Percentiles rank a stretch among this genome's conserved stretches.
These are phyloP conservation scores for Calonectria fujianensis DNA, from an alignment of 2,329 filamentous ascomycete genomes.

Conservation along the genomic window DNA sequence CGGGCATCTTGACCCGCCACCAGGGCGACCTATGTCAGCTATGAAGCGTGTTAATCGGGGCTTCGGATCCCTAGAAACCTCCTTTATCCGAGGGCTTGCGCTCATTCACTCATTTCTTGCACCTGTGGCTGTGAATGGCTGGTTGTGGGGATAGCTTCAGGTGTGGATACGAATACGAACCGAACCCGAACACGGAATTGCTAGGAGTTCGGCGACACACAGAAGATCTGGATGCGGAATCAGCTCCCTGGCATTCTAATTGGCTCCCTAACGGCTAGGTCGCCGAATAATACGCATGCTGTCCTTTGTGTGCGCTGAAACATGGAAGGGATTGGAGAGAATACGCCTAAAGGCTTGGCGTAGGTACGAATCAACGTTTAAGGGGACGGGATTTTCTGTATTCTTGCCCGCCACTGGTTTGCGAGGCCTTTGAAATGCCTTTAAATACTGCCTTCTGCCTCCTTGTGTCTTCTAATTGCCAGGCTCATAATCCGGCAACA, in stretches of 20 bases:
- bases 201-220: neutral
- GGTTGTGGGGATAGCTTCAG: constrained; percentile 18
- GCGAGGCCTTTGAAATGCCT: neutral
- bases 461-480: too few species aligned
- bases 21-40: neutral
- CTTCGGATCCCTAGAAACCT: neutral
- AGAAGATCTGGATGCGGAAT: neutral
- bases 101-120: neutral
- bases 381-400: neutral
- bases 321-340: constrained; percentile 6
- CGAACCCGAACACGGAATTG: constrained; percentile 6
- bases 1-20: neutral
- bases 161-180: constrained; percentile 21
- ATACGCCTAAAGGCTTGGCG: constrained; percentile 1
- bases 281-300: neutral
- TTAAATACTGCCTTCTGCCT: neutral
- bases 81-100: neutral
- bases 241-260: neutral
- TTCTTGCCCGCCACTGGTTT: neutral
- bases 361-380: neutral
- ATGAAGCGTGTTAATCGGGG: neutral
- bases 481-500: neutral
- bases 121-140: neutral
- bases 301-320: neutral
- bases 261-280: neutral